A percentile compares a stretch with the other conserved stretches of the same genome.
phyloP scores from a whole-genome alignment of 2,329 filamentous ascomycete species.

The Monilinia polystroma region DNA sequence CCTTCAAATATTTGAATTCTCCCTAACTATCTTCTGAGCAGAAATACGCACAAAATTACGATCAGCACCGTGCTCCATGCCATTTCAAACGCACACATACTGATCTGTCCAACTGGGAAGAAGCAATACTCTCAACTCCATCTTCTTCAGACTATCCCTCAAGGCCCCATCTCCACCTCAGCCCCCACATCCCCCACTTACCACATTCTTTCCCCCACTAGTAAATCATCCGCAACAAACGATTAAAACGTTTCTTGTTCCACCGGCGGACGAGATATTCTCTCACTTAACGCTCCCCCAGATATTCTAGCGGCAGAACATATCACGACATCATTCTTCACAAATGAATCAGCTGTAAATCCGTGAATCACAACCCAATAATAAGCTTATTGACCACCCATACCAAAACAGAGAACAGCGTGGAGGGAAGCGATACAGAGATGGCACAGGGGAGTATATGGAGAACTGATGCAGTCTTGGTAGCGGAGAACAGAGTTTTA shows the following conservation, averaged over 20 bases:
- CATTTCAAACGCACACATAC: constrained; percentile 50
- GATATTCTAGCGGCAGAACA: too few relatives aligned
- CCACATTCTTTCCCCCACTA: constrained; percentile 47
- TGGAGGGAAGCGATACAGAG: constrained; percentile 42
- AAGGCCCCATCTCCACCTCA: constrained; percentile 41
- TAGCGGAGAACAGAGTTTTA: constrained; percentile 36
- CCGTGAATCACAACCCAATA: constrained; percentile 49
- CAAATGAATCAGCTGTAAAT: constrained; percentile 9
- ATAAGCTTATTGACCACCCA: constrained; percentile 51
- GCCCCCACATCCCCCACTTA: constrained; percentile 44
- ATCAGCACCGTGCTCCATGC: constrained; percentile 37
- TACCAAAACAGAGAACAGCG: constrained; percentile 48
- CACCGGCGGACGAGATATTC: constrained; percentile 41
- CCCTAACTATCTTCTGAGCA: constrained; percentile 37
- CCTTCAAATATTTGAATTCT: constrained; percentile 38
- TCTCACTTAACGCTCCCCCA: constrained; percentile 38
- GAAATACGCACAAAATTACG: background rate
- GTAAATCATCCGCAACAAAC: constrained; percentile 48
- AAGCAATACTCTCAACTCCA: constrained; percentile 62
- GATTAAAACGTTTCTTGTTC: constrained; percentile 40
- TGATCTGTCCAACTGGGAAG: constrained; percentile 63
- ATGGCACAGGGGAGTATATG: constrained; percentile 44
- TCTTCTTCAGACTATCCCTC: constrained; percentile 54
- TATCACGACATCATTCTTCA: constrained; percentile 25
- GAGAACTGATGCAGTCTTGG: constrained; percentile 46